Conservation (phyloP, 208 protist species). For the Paratrypanosoma confusum region DNA sequence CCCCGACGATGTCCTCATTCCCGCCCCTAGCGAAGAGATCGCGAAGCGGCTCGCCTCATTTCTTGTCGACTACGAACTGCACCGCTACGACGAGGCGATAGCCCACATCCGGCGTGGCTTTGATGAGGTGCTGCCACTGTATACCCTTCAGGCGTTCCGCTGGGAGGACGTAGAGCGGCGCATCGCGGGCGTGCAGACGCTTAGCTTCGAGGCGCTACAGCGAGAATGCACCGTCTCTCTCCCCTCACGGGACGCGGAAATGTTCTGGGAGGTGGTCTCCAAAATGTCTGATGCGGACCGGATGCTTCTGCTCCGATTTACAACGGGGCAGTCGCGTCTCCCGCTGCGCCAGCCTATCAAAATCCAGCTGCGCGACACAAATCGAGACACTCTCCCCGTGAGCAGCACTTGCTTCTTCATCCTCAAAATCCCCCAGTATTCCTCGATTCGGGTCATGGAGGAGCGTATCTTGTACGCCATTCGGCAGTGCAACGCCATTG, state of each 20-base stretch:
- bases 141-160: constrained; percentile 73
- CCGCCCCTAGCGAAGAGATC: constrained; percentile 25
- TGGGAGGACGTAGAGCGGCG: constrained; percentile 75
- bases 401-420: constrained; percentile 94
- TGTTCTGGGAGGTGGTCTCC: constrained; percentile 67
- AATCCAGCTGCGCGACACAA: constrained; percentile 55
- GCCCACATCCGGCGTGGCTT: constrained; percentile 70
- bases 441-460: constrained; percentile 74
- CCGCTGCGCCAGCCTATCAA: constrained; percentile 79
- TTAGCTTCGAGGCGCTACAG: constrained; percentile 66
- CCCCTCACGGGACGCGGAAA: constrained; percentile 23
- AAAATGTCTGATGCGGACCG: constrained; percentile 80
- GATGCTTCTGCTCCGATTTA: constrained; percentile 75
- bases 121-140: constrained; percentile 66
- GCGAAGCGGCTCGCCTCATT: constrained; percentile 46
- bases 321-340: constrained; percentile 77
- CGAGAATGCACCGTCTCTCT: constrained; percentile 68
- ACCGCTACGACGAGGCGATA: constrained; percentile 53
- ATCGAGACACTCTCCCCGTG: constrained; percentile 71
- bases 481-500: constrained; percentile 90
- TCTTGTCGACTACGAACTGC: constrained; percentile 50
- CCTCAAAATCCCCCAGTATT: constrained; percentile 84
- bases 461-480: constrained; percentile 92
- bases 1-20: constrained; percentile 24
- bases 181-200: constrained; percentile 68